Percentiles rank a stretch among this genome's conserved stretches.
Evolutionary conservation across 2,329 filamentous ascomycete species (phyloP).

Genomic region (Trichoderma breve): DNA sequence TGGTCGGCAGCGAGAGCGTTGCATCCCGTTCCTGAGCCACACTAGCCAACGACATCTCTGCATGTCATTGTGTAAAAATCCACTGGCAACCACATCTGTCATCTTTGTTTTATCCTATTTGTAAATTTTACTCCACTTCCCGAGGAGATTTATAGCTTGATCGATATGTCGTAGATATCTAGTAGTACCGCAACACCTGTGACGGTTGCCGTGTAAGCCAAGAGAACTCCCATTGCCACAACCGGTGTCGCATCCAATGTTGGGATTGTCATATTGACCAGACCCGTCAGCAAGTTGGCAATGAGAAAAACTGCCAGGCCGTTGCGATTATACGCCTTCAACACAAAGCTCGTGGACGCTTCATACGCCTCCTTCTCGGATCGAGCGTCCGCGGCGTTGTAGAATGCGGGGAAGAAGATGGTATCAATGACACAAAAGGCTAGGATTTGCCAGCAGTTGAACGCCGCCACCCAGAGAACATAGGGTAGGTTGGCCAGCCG

Average conservation of each 20-base stretch:
- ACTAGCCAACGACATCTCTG: not conserved
- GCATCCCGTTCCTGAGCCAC: not conserved
- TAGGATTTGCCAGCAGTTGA: constrained; percentile 81
- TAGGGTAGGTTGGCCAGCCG: constrained; percentile 92
- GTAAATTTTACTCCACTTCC: not conserved
- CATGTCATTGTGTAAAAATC: not conserved
- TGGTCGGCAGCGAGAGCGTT: not conserved
- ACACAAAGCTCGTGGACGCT: constrained; percentile 73
- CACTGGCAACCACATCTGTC: not conserved
- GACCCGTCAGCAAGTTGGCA: constrained; percentile 84
- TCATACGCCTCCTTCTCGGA: constrained; percentile 63
- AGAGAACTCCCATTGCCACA: constrained; percentile 69
- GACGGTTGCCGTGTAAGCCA: constrained; percentile 67
- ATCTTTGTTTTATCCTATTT: not conserved
- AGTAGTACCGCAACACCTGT: constrained; percentile 66
- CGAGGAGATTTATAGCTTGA: constrained; percentile 56
- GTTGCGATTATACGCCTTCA: constrained; percentile 84
- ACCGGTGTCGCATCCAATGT: constrained; percentile 70
- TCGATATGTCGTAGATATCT: constrained; percentile 64
- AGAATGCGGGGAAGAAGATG: constrained; percentile 70
- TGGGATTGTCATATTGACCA: constrained; percentile 82
- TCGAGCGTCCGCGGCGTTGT: constrained; percentile 54
- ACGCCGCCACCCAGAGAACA: constrained; percentile 86
- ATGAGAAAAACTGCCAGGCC: constrained; percentile 81
- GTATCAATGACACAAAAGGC: constrained; percentile 77